Evolutionary conservation across 1,284 basidiomycete genomes (phyloP).

Genomic region (Athelia sp.): DNA sequence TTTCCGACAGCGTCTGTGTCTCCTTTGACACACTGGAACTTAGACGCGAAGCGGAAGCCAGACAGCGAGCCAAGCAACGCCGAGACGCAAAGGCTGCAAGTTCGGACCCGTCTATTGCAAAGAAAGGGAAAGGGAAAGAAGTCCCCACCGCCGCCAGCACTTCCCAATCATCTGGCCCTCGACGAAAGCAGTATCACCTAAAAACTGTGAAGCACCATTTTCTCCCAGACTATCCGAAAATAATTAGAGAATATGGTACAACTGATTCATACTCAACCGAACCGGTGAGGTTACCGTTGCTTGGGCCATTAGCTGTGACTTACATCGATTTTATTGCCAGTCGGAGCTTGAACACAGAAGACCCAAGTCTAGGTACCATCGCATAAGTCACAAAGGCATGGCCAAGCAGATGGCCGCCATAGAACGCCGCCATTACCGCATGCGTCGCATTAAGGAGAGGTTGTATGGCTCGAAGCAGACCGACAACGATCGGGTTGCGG

Average conservation of each 20-base stretch:
- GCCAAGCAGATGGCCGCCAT: slow-evolving; percentile 20
- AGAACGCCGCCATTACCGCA: slow-evolving; percentile 11
- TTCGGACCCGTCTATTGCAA: background rate
- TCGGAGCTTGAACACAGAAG: slow-evolving; percentile 27
- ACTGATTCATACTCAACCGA: slow-evolving; percentile 31
- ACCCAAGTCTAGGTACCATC: slow-evolving; percentile 26
- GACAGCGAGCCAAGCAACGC: slow-evolving; percentile 3
- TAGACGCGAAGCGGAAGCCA: slow-evolving; percentile 16
- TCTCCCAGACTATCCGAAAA: slow-evolving; percentile 23
- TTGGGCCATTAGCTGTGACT: slow-evolving; percentile 11
- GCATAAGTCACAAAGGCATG: slow-evolving; percentile 24
- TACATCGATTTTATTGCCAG: slow-evolving; percentile 17
- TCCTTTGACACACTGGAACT: slow-evolving; percentile 20
- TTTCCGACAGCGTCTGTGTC: slow-evolving; percentile 12
- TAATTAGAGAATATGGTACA: slow-evolving; percentile 25
- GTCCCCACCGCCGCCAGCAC: background rate
- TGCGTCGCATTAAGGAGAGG: slow-evolving; percentile 6
- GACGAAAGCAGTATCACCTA: slow-evolving; percentile 18
- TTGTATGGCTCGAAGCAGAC: background rate
- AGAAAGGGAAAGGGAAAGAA: background rate
- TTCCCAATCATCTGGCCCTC: background rate
- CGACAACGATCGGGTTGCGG: background rate
- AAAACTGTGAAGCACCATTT: slow-evolving; percentile 27
- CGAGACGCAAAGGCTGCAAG: slow-evolving; percentile 1
- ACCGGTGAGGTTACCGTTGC: slow-evolving; percentile 23